phyloP scores from a whole-genome alignment of 805 yeast species.

The Candida nonsorbophila region DNA sequence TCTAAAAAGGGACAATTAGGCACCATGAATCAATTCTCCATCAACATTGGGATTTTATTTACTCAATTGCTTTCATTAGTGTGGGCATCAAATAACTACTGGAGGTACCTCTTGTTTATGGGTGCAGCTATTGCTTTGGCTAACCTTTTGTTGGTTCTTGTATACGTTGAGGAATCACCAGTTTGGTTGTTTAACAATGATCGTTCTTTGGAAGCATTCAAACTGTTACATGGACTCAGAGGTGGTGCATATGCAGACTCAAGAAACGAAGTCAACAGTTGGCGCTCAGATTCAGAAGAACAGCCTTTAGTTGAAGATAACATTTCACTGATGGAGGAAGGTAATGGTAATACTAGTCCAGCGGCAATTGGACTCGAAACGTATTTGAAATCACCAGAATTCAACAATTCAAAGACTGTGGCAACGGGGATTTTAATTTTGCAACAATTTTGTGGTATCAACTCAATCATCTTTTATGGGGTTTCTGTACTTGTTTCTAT shows the following conservation, averaged over 20 bases:
- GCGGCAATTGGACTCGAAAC: conserved; percentile 20
- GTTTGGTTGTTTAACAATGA: conserved; percentile 67
- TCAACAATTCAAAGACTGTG: conserved; percentile 53
- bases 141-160: conserved; percentile 35
- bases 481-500: conserved; percentile 72
- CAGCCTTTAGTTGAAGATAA: conserved; percentile 8
- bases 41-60: conserved; percentile 76
- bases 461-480: conserved; percentile 89
- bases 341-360: conserved; percentile 3
- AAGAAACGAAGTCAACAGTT: conserved; percentile 31
- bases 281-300: conserved; percentile 14
- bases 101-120: conserved; percentile 68
- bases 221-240: conserved; percentile 28
- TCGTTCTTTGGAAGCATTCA: conserved; percentile 33
- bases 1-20: conserved; percentile 74
- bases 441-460: conserved; percentile 92
- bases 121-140: conserved; percentile 53
- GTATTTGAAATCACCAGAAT: conserved; percentile 50
- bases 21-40: conserved; percentile 81
- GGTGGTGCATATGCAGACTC: conserved; percentile 34
- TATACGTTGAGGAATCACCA: conserved; percentile 69
- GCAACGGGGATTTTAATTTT: conserved; percentile 71
- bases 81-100: conserved; percentile 59
- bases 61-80: conserved; percentile 71
- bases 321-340: conserved; percentile 7